A percentile compares a stretch with the other conserved stretches of the same genome.
These are phyloP conservation scores for Phallus indusiatus DNA, from an alignment of 768 basidiomycete species.

Conservation along the genomic window DNA sequence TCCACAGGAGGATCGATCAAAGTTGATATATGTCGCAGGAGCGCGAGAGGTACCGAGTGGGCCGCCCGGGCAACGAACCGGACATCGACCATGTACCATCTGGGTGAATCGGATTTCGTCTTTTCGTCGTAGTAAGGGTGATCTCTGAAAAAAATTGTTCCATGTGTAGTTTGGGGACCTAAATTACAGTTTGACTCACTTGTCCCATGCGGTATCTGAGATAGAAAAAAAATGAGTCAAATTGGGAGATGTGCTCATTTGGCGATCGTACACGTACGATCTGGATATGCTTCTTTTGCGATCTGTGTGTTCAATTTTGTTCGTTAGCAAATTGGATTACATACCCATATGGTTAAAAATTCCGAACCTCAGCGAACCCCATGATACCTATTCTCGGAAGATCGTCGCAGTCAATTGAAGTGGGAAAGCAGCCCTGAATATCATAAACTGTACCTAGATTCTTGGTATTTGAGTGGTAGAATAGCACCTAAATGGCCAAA, in stretches of 20 bases:
- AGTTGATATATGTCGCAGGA: constrained; percentile 58
- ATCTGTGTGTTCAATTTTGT: constrained; percentile 34
- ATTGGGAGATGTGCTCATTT: constrained; percentile 7
- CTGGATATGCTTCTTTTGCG: constrained; percentile 79
- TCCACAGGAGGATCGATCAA: constrained; percentile 34
- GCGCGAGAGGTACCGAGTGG: constrained; percentile 69
- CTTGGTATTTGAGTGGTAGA: constrained; percentile 86
- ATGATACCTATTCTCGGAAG: constrained; percentile 49
- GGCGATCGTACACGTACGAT: constrained; percentile 45
- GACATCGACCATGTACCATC: constrained; percentile 90
- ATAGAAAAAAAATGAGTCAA: no score
- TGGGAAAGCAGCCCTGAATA: not conserved
- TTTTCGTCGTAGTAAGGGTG: constrained; percentile 84
- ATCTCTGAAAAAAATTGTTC: constrained; percentile 23
- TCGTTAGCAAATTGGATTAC: no score
- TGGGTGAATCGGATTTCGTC: constrained; percentile 63
- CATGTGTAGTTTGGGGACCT: constrained; percentile 18
- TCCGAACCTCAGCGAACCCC: constrained; percentile 79
- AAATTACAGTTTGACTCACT: constrained; percentile 35
- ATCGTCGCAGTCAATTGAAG: no score
- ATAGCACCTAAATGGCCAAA: constrained; percentile 55
- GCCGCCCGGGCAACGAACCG: constrained; percentile 53
- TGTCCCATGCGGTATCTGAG: constrained; percentile 92
- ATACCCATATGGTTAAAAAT: no score
- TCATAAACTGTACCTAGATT: constrained; percentile 53